Conservation (phyloP, 306 rosid genomes). For the Amphicarpaea edgeworthii region DNA sequence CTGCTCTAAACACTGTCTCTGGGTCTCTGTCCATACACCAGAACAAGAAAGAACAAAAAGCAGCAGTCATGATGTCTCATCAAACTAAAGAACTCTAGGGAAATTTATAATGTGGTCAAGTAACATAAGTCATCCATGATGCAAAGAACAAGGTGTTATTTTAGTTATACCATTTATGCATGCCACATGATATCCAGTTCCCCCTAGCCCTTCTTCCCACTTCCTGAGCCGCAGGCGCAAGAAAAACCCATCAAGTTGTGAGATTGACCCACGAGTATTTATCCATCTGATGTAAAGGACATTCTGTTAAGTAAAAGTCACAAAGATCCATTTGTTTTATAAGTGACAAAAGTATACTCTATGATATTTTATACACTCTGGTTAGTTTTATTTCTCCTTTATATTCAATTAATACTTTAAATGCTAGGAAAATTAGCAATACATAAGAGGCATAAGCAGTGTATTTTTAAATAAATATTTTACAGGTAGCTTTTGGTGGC, state of each 20-base stretch:
- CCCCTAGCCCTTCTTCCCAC: constrained; percentile 83
- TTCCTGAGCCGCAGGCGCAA: constrained; percentile 91
- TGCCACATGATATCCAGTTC: constrained; percentile 90
- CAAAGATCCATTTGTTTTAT: constrained; percentile 16
- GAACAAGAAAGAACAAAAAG: constrained; percentile 1
- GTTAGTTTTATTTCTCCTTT: background rate
- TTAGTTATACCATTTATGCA: constrained; percentile 72
- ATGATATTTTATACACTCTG: background rate
- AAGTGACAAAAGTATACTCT: constrained; percentile 15
- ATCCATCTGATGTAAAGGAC: constrained; percentile 69
- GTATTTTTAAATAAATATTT: background rate
- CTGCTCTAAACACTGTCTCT: constrained; percentile 46
- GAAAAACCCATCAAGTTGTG: constrained; percentile 80
- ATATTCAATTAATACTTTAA: background rate
- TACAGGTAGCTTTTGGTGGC: background rate
- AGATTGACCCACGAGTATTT: constrained; percentile 55
- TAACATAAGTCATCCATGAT: constrained; percentile 3
- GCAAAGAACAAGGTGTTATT: constrained; percentile 33
- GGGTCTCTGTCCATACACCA: constrained; percentile 56
- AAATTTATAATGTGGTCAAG: background rate
- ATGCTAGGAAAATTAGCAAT: background rate
- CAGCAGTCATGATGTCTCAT: background rate
- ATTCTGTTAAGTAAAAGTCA: constrained; percentile 41
- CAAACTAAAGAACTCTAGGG: constrained; percentile 3
- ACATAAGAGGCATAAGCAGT: background rate